phyloP scores from a whole-genome alignment of 495 filamentous ascomycete genomes.

The Tuber aestivum region DNA sequence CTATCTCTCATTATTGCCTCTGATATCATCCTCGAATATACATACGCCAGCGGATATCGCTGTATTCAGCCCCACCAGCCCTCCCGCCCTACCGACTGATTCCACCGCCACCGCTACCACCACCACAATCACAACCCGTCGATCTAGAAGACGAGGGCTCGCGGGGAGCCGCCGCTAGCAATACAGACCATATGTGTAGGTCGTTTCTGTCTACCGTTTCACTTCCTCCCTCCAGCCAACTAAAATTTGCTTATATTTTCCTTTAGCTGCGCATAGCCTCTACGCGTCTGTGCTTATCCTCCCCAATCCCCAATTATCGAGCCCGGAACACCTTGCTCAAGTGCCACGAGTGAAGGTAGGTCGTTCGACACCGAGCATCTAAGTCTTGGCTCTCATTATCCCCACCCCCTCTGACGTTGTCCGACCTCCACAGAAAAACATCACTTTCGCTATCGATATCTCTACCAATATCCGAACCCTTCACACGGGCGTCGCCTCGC shows the following conservation, averaged over 20 bases:
- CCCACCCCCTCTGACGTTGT: slow-evolving; percentile 3
- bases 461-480: slow-evolving; percentile 33
- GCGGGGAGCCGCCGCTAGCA: slow-evolving; percentile 22
- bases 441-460: slow-evolving; percentile 34
- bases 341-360: slow-evolving; percentile 33
- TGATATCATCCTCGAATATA: not conserved
- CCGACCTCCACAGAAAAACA: slow-evolving; percentile 25
- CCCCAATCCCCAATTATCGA: slow-evolving; percentile 33
- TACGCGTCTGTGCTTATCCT: slow-evolving; percentile 39
- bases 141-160: slow-evolving; percentile 22
- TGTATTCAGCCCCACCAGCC: not conserved
- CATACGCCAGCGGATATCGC: not conserved
- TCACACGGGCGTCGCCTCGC: slow-evolving; percentile 26
- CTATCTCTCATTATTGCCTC: not conserved
- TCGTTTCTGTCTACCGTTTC: slow-evolving; percentile 14
- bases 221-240: slow-evolving; percentile 13
- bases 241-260: not conserved
- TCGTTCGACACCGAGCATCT: not conserved
- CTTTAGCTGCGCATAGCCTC: slow-evolving; percentile 32
- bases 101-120: not conserved
- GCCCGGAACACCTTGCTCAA: slow-evolving; percentile 24
- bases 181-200: slow-evolving; percentile 26
- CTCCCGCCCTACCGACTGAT: not conserved
- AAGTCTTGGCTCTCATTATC: not conserved
- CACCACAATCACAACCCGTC: slow-evolving; percentile 9